Evolutionary conservation across 371 early-diverging fungal species (phyloP), one percentile per base, ranked within the genome.

Genomic region (Vairimorpha ceranae): DNA sequence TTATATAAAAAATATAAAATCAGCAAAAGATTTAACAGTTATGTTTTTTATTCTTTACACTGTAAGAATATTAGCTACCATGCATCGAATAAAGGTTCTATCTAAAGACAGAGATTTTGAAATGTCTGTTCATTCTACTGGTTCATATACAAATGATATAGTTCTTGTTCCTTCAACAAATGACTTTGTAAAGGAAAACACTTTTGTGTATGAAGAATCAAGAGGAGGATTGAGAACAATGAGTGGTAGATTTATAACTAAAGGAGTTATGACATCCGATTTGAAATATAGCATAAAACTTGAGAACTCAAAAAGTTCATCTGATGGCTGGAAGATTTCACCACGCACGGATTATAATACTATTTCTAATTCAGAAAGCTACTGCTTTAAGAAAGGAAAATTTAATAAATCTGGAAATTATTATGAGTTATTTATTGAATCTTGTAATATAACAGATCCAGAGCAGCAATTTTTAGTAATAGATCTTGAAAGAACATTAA

Each of bases 281-380:
- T n/a, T 6, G 6, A 4, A 48, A n/a, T 12, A 4, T 3, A 4
- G n/a, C n/a, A 14, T 48, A 4, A 48, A 48, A 48, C n/a, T 48
- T 10, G 48, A 48, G 3, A 41, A 7, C 15, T 12, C 21, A 21
- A 10, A 15, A 10, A 33, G 4, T 8, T 1, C 10, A 1, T 10
- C n/a, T 10, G 61, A 61, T 38, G 61, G 36, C 36, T 61, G 61
- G 61, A 32, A 36, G n/a, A 61, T 61, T 19, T 10, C 33, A 7
- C 32, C 32, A 21, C 7, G 2, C 1, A 36, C 32, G 32, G 4
- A 30, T 19, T 35, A n/a, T 7, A 61, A 30, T 61, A 30, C 36
- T n/a, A 61, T 61, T 4, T 25, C 7, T 30, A 61, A 61, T 33
- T 61, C 61, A 4, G 1, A 1, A 6, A 35, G 33, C 7, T 6